A percentile compares a stretch with the other conserved stretches of the same genome.
phyloP scores from a whole-genome alignment of 2,329 filamentous ascomycete species.

The Aspergillus pseudonomiae region DNA sequence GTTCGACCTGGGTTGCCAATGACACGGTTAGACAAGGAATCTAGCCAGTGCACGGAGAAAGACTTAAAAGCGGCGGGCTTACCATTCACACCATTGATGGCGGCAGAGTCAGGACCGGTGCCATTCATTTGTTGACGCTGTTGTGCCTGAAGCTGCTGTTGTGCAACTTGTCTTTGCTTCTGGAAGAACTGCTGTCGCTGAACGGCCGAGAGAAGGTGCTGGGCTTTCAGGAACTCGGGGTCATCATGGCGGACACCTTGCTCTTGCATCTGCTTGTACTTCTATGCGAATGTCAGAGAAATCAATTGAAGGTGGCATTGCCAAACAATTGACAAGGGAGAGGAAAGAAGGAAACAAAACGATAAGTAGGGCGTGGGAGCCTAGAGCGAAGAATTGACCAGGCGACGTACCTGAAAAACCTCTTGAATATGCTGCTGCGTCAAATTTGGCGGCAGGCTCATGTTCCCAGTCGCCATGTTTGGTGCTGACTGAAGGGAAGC shows the following conservation, averaged over 20 bases:
- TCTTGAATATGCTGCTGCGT: slow-evolving; percentile 79
- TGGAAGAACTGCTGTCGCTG: slow-evolving; percentile 65
- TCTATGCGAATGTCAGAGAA: slow-evolving; percentile 59
- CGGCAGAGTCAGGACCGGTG: slow-evolving; percentile 29
- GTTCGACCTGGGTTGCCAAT: slow-evolving; percentile 34
- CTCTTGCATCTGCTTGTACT: slow-evolving; percentile 86
- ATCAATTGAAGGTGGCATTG: background rate
- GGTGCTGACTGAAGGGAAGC: slow-evolving; percentile 76
- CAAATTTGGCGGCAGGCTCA: slow-evolving; percentile 65
- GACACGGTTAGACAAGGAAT: slow-evolving; percentile 3
- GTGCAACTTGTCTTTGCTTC: slow-evolving; percentile 53
- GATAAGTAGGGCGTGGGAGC: background rate
- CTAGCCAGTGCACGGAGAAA: background rate
- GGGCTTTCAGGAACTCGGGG: slow-evolving; percentile 83
- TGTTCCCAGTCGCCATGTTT: slow-evolving; percentile 67
- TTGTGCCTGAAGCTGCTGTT: slow-evolving; percentile 45
- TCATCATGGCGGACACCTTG: slow-evolving; percentile 78
- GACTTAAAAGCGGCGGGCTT: slow-evolving; percentile 19
- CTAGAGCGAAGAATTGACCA: slow-evolving; percentile 5
- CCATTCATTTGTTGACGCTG: slow-evolving; percentile 51
- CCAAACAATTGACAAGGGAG: background rate
- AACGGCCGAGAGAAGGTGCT: slow-evolving; percentile 73
- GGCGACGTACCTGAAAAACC: slow-evolving; percentile 55
- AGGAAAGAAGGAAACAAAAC: slow-evolving; percentile 3
- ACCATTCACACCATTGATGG: slow-evolving; percentile 48